phyloP scores from a whole-genome alignment of 371 early-diverging fungal species.

The Haplosporangium sp. region DNA sequence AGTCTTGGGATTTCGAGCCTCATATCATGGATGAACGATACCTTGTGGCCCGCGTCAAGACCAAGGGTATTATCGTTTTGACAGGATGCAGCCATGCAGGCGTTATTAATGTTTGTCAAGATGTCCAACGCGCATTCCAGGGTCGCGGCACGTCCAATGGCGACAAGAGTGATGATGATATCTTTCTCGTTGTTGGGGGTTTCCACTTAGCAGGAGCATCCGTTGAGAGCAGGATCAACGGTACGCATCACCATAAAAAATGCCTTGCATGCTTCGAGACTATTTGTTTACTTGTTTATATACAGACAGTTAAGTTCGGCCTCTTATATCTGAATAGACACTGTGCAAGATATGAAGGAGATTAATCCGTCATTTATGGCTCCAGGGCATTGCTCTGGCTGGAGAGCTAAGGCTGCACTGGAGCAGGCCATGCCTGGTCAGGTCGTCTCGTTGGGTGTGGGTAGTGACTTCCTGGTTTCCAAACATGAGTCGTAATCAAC shows the following conservation, averaged over 20 bases:
- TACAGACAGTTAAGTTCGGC: not conserved
- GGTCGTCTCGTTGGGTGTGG: constrained; percentile 38
- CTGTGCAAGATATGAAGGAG: constrained; percentile 35
- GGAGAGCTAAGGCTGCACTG: constrained; percentile 38
- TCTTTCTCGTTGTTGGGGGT: constrained; percentile 43
- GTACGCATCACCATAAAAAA: too few relatives aligned
- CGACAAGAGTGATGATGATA: not conserved
- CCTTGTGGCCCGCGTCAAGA: constrained; percentile 34
- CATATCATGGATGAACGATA: constrained; percentile 53
- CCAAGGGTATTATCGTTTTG: constrained; percentile 33
- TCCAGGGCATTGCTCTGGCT: constrained; percentile 53
- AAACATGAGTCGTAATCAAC: too few relatives aligned
- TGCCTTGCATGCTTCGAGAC: too few relatives aligned
- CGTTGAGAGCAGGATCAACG: constrained; percentile 35
- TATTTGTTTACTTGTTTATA: not conserved
- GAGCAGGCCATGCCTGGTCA: constrained; percentile 39
- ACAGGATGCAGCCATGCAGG: constrained; percentile 50
- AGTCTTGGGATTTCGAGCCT: constrained; percentile 23
- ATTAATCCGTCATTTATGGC: constrained; percentile 37
- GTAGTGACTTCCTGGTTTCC: constrained; percentile 49
- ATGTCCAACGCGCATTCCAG: constrained; percentile 32
- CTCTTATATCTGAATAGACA: constrained; percentile 23
- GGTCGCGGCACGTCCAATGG: not conserved
- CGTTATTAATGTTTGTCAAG: constrained; percentile 48
- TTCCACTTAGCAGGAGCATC: constrained; percentile 40